Conservation (phyloP, 352 stramenopile species). For the Phytopythium helicoides region DNA sequence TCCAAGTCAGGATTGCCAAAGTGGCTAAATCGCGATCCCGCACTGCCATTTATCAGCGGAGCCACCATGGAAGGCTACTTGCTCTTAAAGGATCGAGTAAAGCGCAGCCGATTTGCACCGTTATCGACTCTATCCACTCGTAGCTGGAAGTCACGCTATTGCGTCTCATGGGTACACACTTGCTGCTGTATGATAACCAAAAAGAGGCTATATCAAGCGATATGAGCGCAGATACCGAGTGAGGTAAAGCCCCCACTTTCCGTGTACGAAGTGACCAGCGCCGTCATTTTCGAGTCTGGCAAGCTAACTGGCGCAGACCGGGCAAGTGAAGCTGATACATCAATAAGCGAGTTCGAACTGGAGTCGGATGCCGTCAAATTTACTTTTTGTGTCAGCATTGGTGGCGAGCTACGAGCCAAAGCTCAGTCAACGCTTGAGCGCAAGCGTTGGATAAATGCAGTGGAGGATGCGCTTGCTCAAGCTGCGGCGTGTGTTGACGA, state of each 20-base stretch:
- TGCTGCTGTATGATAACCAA: slow-evolving; percentile 71
- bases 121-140: slow-evolving; percentile 7
- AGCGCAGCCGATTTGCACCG: slow-evolving; percentile 20
- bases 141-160: slow-evolving; percentile 62
- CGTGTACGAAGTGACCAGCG: slow-evolving; percentile 52
- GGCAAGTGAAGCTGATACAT: neutral
- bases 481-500: slow-evolving; percentile 31
- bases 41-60: slow-evolving; percentile 55
- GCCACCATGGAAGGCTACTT: slow-evolving; percentile 75
- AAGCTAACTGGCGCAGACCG: neutral
- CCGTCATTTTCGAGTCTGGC: slow-evolving; percentile 12
- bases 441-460: slow-evolving; percentile 67
- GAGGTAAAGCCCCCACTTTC: slow-evolving; percentile 29
- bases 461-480: slow-evolving; percentile 47
- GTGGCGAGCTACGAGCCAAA: slow-evolving; percentile 42
- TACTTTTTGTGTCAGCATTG: slow-evolving; percentile 22
- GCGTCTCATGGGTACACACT: slow-evolving; percentile 68
- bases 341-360: slow-evolving; percentile 8
- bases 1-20: slow-evolving; percentile 5
- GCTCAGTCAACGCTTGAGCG: slow-evolving; percentile 58
- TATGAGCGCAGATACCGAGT: slow-evolving; percentile 3
- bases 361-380: slow-evolving; percentile 16
- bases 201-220: slow-evolving; percentile 33
- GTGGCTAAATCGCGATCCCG: slow-evolving; percentile 32
- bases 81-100: slow-evolving; percentile 41